Evolutionary conservation across 2,329 filamentous ascomycete genomes (phyloP), one percentile per base, ranked within the genome.

Genomic region (Hymenoscyphus fraxineus): DNA sequence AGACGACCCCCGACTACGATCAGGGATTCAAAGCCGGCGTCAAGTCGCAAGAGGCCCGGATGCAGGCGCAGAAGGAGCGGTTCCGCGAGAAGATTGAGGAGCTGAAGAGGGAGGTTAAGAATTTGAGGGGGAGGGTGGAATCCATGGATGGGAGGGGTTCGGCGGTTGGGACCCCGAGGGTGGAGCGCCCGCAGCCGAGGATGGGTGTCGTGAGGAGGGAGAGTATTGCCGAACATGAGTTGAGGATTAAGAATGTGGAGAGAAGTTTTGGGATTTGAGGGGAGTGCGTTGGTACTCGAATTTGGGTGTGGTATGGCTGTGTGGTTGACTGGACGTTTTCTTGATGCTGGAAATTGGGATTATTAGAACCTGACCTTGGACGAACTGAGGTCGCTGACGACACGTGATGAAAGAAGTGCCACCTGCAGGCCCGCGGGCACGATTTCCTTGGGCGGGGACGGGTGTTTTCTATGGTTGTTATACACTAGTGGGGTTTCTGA

Each of bases 211-310:
- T 58, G 13, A 55, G 56, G 22, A n/a, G 61, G 19, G 61, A 62
- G 12, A 62, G 61, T 56, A 58, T 62, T 58, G 56, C 54, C 22
- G 61, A 62, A 38, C 61, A 62, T 22, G 61, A 62, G 61, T 32
- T 27, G 61, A 62, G 61, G 47, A 62, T 62, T 19, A 62, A 62
- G 61, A 58, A 65, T 31, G 63, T 65, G 58, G 60, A 62, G 59
- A 56, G 62, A 51, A 60, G 59, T 58, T 57, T 64, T 62, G 56
- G 65, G 38, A 56, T 44, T 19, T 51, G 27, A 12, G 31, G 15
- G 16, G 9, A n/a, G 16, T 16, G 41, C 5, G 19, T 1, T 5
- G 41, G 12, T n/a, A 44, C 3, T 15, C 5, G 12, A 16, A 15
- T 15, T 44, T 27, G 27, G 27, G 27, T 27, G 27, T 27, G 27